Base-by-base conservation (phyloP, 192 early-diverging fungal species). In the Linnemannia schmuckeri region DNA sequence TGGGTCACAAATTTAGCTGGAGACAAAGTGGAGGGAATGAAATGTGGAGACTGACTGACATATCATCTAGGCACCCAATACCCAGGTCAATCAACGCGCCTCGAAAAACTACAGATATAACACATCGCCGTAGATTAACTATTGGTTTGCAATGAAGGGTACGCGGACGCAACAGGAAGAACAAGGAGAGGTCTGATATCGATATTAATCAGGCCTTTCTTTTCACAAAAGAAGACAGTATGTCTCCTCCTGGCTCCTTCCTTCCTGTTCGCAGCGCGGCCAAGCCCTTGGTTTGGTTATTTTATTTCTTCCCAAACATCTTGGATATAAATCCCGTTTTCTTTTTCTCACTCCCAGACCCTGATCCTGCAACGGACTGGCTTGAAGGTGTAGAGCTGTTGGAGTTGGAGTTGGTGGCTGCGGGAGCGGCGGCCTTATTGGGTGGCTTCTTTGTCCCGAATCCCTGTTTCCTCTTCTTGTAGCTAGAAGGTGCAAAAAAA, bases 381-480 rank as follows among this genome's bases (percentile, higher is more conserved):
- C 9, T 66, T 13, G 79, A 69, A 9, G 79, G 74, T 15, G 77
- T n/a, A 41, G 72, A 68, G 40, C 38, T n/a, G 30, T 35, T n/a
- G 40, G 70, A 41, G 12, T 12, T 49, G 44, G 35, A 18, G 24
- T 42, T 47, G 52, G 27, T 42, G 27, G 66, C 13, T 24, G 27
- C 8, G 15, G 40, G 10, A 38, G 63, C 49, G 54, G 20, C 35
- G 41, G 33, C 30, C 24, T 66, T 63, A 46, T 38, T 68, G 18
- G 79, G 46, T 38, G 82, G 13, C 27, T 87, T 87, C 57, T 81
- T 87, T 57, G 74, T 70, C 52, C 79, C 85, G 27, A 87, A 87
- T 33, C 85, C 85, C 27, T 87, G 70, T 78, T 87, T 87, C 80
- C 85, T 70, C 76, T 87, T 87, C 75, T 87, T 87, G 76, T 87